These are phyloP conservation scores for Dothideomycetidae sp. DNA, from an alignment of 2,329 filamentous ascomycete genomes.

Conservation along the genomic window DNA sequence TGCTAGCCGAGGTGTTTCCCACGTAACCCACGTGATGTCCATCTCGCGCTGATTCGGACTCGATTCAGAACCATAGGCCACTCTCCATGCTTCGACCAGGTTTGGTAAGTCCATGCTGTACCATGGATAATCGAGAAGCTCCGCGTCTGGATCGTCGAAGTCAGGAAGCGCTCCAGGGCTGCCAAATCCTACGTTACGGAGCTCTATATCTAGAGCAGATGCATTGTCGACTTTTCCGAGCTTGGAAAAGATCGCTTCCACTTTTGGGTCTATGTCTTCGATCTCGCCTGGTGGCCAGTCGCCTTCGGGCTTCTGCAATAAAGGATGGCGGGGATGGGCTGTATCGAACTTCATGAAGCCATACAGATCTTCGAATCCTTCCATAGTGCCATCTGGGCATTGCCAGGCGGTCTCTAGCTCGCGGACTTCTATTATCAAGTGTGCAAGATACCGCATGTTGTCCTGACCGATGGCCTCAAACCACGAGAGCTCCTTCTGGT, in stretches of 20 bases:
- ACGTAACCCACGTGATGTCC: neutral
- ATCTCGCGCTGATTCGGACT: neutral
- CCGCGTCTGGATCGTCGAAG: neutral
- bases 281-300: constrained; percentile 4
- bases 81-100: constrained; percentile 6
- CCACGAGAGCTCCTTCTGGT: constrained; percentile 1
- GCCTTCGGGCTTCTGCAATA: neutral
- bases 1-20: neutral
- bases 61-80: neutral
- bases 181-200: constrained; percentile 2
- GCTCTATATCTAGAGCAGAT: neutral
- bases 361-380: neutral
- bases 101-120: constrained; percentile 9
- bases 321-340: constrained; percentile 1
- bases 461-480: constrained; percentile 5
- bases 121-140: neutral
- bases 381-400: constrained; percentile 2
- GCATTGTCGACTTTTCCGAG: neutral
- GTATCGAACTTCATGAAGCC: neutral
- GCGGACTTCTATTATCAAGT: constrained; percentile 3
- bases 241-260: constrained; percentile 6
- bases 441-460: constrained; percentile 1
- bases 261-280: constrained; percentile 6
- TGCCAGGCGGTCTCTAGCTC: constrained; percentile 1
- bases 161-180: constrained; percentile 2